Evolutionary conservation across 805 yeast species (phyloP), one percentile per base, ranked within the genome.

Genomic region (Ogataea paraovalis): DNA sequence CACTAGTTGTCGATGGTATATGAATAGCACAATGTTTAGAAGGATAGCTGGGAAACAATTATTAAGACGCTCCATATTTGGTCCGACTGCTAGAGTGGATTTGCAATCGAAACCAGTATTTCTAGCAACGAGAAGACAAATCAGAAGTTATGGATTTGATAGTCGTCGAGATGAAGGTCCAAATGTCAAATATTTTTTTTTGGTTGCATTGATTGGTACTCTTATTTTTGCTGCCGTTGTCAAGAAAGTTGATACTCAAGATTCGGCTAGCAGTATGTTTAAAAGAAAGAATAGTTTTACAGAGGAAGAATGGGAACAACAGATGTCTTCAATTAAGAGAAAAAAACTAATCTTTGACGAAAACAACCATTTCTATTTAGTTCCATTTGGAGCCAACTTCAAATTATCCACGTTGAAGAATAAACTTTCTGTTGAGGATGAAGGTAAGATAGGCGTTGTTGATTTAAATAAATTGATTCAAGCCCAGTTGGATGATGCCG

Each of bases 381-480:
- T 65, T 25, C 70, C 71, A 14, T 55, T 43, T 44, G 62, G 59
- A 3, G 50, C 55, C 2, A 43, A 54, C n/a, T n/a, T 7, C 4
- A 47, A 50, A 6, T 43, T 44, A 7, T 47, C 48, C 4, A 48
- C 42, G 22, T 42, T 53, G 36, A 39, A 45, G 28, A 21, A 44
- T 7, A 39, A 32, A 23, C 33, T 63, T 13, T 52, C 54, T 20
- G 61, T 57, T 7, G 40, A 43, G 8, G 48, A 71, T 36, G 62
- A 76, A 22, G 66, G n/a, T 30, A 30, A 30, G 34, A 30, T 30
- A 30, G 13, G 34, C 12, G 12, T 30, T 30, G 34, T 85, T 16
- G 81, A 83, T 50, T 80, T 88, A 7, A 61, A 60, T 28, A 66
- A 68, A 3, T 68, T 83, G 43, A 66, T 83, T 5, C 71, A 71